phyloP scores from a whole-genome alignment of 2,329 filamentous ascomycete genomes.

The Metarhizium album region DNA sequence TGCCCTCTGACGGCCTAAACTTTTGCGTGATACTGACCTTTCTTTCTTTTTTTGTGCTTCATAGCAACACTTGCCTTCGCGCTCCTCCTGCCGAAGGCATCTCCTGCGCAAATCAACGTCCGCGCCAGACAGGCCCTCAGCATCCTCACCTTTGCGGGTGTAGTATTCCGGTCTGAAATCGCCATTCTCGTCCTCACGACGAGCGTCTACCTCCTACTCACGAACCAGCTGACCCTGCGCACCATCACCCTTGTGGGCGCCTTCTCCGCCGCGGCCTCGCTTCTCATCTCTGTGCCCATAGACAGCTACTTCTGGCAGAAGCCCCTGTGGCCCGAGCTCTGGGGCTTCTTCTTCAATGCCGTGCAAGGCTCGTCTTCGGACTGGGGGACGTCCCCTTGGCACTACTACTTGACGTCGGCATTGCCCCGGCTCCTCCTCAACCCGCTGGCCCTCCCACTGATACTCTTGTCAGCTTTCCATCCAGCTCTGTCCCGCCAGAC shows the following conservation, averaged over 20 bases:
- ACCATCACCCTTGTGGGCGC: conserved; percentile 56
- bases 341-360: conserved; percentile 85
- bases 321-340: conserved; percentile 79
- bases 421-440: conserved; percentile 79
- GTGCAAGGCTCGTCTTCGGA: conserved; percentile 69
- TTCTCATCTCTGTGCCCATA: conserved; percentile 59
- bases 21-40: neutral
- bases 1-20: neutral
- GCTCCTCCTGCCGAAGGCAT: conserved; percentile 28
- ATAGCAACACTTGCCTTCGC: conserved; percentile 55
- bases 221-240: conserved; percentile 39
- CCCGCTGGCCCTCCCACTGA: conserved; percentile 51
- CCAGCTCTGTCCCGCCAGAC: conserved; percentile 33
- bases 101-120: conserved; percentile 17
- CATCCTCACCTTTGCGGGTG: conserved; percentile 67
- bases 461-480: conserved; percentile 40
- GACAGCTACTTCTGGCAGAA: conserved; percentile 95
- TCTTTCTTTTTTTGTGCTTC: neutral
- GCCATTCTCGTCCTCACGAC: conserved; percentile 67
- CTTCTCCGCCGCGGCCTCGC: conserved; percentile 52
- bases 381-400: conserved; percentile 80
- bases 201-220: conserved; percentile 51
- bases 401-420: conserved; percentile 76
- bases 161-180: conserved; percentile 83
- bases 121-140: conserved; percentile 56